A percentile compares a stretch with the other conserved stretches of the same genome.
Evolutionary conservation across 179 eudicot genomes (phyloP).

Genomic region (Spinacia oleracea): DNA sequence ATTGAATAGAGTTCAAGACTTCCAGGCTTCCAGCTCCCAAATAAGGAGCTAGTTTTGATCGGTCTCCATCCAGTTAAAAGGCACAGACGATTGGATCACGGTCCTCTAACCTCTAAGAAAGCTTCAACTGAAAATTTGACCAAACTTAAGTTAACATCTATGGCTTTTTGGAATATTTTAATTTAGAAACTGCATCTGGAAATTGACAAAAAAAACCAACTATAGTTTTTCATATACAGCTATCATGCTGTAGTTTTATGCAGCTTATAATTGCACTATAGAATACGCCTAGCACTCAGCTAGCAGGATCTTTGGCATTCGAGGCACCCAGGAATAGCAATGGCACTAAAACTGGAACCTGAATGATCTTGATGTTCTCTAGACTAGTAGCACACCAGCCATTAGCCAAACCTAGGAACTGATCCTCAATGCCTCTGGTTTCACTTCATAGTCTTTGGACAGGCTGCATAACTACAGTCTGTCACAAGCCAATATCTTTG

Average conservation of each 20-base stretch:
- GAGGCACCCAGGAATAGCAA: background rate
- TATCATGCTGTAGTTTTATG: background rate
- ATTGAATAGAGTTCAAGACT: too few relatives aligned
- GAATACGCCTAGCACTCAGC: background rate
- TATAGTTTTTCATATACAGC: background rate
- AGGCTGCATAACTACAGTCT: background rate
- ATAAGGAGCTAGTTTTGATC: too few relatives aligned
- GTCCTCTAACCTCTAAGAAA: background rate
- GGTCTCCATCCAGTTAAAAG: too few relatives aligned
- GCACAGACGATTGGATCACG: background rate
- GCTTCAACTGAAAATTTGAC: background rate
- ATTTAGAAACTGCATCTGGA: background rate
- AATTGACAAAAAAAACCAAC: background rate
- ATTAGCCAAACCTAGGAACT: background rate
- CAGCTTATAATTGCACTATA: background rate
- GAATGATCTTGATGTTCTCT: background rate
- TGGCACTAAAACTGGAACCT: background rate
- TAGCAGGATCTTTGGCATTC: background rate
- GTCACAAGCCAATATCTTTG: background rate
- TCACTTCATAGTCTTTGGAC: background rate
- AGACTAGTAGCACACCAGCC: background rate
- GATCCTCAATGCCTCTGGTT: background rate
- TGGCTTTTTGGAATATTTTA: background rate
- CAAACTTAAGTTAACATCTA: background rate
- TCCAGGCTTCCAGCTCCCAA: too few relatives aligned